A percentile compares a stretch with the other conserved stretches of the same genome.
Conservation (phyloP, 768 basidiomycete species). For the Kwoniella europaea region DNA sequence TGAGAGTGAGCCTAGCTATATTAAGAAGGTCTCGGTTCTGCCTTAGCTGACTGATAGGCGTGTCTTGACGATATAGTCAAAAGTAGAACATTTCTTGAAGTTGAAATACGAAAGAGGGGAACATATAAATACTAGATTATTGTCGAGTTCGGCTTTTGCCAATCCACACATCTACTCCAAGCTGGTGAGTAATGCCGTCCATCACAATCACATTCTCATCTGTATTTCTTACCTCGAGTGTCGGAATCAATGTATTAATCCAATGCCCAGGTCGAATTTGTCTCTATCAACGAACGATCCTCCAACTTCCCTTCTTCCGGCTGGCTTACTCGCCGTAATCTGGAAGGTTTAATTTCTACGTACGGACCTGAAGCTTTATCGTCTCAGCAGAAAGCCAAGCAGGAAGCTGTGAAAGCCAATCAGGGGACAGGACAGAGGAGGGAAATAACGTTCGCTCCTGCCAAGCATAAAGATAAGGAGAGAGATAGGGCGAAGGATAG, state of each 20-base stretch:
- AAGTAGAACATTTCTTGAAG: slow-evolving; percentile 75
- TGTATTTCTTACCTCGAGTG: not conserved
- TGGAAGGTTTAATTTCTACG: slow-evolving; percentile 66
- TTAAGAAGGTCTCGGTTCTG: not conserved
- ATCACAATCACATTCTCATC: not conserved
- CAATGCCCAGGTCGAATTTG: slow-evolving; percentile 70
- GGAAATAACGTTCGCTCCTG: slow-evolving; percentile 68
- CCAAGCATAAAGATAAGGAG: slow-evolving; percentile 21
- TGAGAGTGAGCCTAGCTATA: slow-evolving; percentile 32
- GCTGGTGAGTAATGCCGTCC: slow-evolving; percentile 62
- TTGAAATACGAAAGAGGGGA: slow-evolving; percentile 75
- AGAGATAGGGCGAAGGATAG: slow-evolving; percentile 16
- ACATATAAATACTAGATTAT: slow-evolving; percentile 95
- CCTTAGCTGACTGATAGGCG: not conserved
- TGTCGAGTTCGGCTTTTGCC: slow-evolving; percentile 88
- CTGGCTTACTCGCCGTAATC: slow-evolving; percentile 67
- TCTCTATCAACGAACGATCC: slow-evolving; percentile 84
- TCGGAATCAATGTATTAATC: too few relatives aligned
- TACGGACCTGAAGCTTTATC: slow-evolving; percentile 76
- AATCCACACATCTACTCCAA: slow-evolving; percentile 96
- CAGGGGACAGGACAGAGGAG: slow-evolving; percentile 67
- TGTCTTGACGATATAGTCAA: slow-evolving; percentile 65
- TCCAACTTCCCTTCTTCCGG: slow-evolving; percentile 75
- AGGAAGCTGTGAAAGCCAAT: slow-evolving; percentile 65
- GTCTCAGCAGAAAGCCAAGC: slow-evolving; percentile 69